Evolutionary conservation across 108 stramenopile genomes (phyloP), one percentile per base, ranked within the genome.

Genomic region (Skeletonema menzelii): DNA sequence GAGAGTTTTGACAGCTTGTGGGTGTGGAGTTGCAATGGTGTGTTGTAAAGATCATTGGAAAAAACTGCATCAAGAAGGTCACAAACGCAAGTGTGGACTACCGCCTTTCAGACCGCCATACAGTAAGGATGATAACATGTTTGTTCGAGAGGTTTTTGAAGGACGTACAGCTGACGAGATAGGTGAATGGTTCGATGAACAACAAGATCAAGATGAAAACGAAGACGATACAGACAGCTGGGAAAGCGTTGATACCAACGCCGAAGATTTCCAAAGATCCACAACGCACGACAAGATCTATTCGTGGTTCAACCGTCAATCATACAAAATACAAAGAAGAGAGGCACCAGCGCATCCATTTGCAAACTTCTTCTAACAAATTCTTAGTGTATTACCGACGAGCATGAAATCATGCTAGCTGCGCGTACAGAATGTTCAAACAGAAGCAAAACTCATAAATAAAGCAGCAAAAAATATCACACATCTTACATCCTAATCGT

Each of bases 161-260:
- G 69, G 40, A 24, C 12, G 5, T 47, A 47, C 13, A 20, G 65
- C 65, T 24, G 59, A 35, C 15, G 40, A 69, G 13, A 37, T 70
- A 20, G 47, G 20, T n/a, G 40, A 65, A 20, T 69, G 61, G 28
- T 76, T 30, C 13, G 70, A 73, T 31, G 40, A 40, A 19, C 34
- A 7, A 58, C 34, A 7, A 58, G 69, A 72, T 56, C 3, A 0
- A 53, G 22, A 53, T 53, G 8, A 53, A 8, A 53, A 53, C 22
- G 49, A 53, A 0, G 49, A 53, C 3, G 82, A 86, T 42, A 82
- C 80, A 56, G 82, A 67, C 11, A 80, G 79, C 40, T 86, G 85
- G 85, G 85, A 86, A 67, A 86, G 85, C 46, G 67, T 86, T 8
- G 77, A 82, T 42, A 81, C 75, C 32, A 65, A 84, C n/a, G 83